phyloP scores from a whole-genome alignment of 1,284 basidiomycete species.

The Ceratobasidium sp. region DNA sequence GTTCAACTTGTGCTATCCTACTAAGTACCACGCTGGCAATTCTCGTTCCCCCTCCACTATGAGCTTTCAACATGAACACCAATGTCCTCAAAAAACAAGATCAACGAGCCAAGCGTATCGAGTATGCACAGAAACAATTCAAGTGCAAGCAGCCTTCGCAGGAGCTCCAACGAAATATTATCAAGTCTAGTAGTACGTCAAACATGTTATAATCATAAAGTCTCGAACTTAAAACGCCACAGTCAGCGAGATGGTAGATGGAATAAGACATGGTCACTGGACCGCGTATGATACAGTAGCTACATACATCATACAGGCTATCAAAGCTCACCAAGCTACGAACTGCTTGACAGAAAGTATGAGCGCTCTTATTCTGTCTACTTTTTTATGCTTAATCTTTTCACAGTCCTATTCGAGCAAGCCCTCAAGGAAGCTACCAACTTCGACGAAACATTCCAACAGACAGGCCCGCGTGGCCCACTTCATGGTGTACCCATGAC shows the following conservation, averaged over 20 bases:
- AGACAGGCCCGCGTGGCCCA: conserved; percentile 70
- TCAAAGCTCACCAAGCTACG: conserved; percentile 69
- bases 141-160: not conserved
- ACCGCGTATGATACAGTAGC: conserved; percentile 76
- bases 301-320: conserved; percentile 76
- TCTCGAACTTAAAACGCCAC: not conserved
- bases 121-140: not conserved
- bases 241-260: conserved; percentile 72
- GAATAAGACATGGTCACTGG: conserved; percentile 71
- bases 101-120: not conserved
- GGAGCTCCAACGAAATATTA: not conserved
- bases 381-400: conserved; percentile 7
- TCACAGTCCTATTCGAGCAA: conserved; percentile 71
- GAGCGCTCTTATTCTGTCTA: conserved; percentile 39
- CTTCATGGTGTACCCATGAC: conserved; percentile 87
- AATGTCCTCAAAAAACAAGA: conserved; percentile 1
- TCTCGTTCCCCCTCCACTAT: not conserved
- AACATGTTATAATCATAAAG: not conserved
- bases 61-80: not conserved
- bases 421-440: conserved; percentile 70
- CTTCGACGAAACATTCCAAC: conserved; percentile 72
- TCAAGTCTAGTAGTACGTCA: conserved; percentile 17
- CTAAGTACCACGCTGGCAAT: not conserved
- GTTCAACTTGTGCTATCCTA: not conserved
- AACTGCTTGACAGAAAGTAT: conserved; percentile 84